Evolutionary conservation across 2,329 filamentous ascomycete species (phyloP).

Genomic region (Trematosphaeria pertusa): DNA sequence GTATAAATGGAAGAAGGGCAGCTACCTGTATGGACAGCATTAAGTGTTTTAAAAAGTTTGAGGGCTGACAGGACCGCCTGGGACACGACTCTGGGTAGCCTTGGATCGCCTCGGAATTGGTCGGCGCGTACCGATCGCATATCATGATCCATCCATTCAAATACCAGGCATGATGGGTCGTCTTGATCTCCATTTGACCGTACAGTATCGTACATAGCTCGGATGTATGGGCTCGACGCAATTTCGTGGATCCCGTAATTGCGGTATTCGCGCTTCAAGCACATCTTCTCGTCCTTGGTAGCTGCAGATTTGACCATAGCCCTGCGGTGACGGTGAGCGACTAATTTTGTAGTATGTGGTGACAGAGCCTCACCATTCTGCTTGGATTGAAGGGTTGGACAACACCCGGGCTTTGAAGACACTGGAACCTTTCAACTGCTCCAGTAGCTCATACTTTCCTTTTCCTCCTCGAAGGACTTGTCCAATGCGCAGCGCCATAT

Average conservation of each 20-base stretch:
- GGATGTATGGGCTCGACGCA: constrained; percentile 22
- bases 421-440: constrained; percentile 17
- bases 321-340: constrained; percentile 9
- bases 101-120: constrained; percentile 8
- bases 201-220: constrained; percentile 22
- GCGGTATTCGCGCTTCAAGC: constrained; percentile 20
- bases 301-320: constrained; percentile 22
- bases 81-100: constrained; percentile 19
- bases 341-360: background rate
- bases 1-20: background rate
- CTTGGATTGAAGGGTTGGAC: constrained; percentile 11
- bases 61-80: constrained; percentile 22
- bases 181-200: constrained; percentile 5
- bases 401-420: constrained; percentile 25
- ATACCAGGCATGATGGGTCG: constrained; percentile 23
- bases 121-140: constrained; percentile 2
- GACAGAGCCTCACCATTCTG: constrained; percentile 11
- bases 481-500: constrained; percentile 19
- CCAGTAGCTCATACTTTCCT: constrained; percentile 21
- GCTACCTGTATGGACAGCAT: constrained; percentile 24
- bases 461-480: constrained; percentile 19
- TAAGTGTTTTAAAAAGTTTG: constrained; percentile 5
- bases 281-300: constrained; percentile 8
- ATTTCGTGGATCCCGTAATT: constrained; percentile 21
- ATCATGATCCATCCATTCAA: constrained; percentile 31